These are phyloP conservation scores for Metschnikowia bowlesiae DNA, from an alignment of 805 yeast genomes.

Conservation along the genomic window DNA sequence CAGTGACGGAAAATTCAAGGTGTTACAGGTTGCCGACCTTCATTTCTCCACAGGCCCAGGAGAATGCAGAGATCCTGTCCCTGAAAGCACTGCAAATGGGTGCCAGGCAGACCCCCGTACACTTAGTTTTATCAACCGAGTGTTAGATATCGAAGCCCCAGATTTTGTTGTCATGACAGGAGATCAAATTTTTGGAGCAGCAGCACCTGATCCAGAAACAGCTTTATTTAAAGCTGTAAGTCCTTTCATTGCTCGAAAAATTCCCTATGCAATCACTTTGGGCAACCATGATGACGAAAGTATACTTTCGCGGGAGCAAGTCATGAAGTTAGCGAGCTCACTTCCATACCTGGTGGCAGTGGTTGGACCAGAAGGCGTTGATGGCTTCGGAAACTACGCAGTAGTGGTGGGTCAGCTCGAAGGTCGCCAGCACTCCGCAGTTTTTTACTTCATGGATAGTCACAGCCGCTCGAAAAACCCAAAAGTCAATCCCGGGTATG, in stretches of 20 bases:
- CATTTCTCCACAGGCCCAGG: conserved; percentile 88
- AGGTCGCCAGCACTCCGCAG: conserved; percentile 40
- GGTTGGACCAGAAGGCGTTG: conserved; percentile 61
- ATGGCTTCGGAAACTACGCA: conserved; percentile 82
- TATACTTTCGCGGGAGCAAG: conserved; percentile 50
- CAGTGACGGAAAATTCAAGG: conserved; percentile 56
- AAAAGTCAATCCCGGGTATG: conserved; percentile 74
- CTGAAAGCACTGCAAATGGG: conserved; percentile 39
- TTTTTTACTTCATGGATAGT: conserved; percentile 76
- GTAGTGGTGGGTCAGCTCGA: conserved; percentile 41
- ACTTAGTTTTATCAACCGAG: conserved; percentile 50
- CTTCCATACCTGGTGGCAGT: conserved; percentile 68
- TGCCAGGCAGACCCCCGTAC: conserved; percentile 84
- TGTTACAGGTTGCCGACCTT: conserved; percentile 85
- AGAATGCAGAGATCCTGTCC: conserved; percentile 68
- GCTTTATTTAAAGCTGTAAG: conserved; percentile 71
- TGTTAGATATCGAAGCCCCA: conserved; percentile 73
- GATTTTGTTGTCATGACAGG: conserved; percentile 86
- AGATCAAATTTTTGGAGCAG: conserved; percentile 83
- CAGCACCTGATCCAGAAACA: conserved; percentile 75
- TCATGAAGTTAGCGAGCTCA: conserved; percentile 51
- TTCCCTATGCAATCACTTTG: conserved; percentile 81
- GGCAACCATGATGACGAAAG: conserved; percentile 94
- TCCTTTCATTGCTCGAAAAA: conserved; percentile 60
- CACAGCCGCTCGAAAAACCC: conserved; percentile 70